A percentile compares a stretch with the other conserved stretches of the same genome.
Conservation (phyloP, 257 asterid species). For the Cynanchum wilfordii region DNA sequence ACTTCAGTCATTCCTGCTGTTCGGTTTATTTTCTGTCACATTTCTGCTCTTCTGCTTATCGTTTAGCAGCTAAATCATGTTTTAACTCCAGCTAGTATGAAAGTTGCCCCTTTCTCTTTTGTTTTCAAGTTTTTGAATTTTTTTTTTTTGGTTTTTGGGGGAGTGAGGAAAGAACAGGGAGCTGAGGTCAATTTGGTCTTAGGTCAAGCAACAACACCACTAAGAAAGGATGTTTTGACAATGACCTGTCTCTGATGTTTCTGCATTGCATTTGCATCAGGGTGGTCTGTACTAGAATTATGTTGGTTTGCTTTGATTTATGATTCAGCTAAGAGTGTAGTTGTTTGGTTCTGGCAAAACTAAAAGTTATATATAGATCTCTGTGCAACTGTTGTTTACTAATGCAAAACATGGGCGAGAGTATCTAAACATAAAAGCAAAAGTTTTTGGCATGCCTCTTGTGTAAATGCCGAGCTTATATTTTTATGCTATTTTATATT, state of each 20-base stretch:
- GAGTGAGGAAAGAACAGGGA: not conserved
- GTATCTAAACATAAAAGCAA: not conserved
- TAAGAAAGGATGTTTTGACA: not conserved
- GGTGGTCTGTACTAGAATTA: not conserved
- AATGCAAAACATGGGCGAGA: not conserved
- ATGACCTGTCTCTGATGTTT: not conserved
- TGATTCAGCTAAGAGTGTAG: not conserved
- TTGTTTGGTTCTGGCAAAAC: not conserved
- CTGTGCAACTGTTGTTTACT: not conserved
- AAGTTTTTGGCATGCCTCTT: not conserved
- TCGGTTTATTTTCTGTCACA: not conserved
- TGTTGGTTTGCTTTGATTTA: not conserved
- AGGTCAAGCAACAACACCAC: not conserved
- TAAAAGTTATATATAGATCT: not conserved
- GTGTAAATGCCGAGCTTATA: too few species aligned
- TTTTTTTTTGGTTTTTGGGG: not conserved
- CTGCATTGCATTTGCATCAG: not conserved
- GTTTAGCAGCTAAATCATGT: slow-evolving; percentile 6
- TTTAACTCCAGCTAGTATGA: not conserved
- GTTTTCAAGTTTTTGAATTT: not conserved
- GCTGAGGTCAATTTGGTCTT: not conserved
- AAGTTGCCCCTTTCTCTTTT: not conserved
- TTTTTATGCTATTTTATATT: not conserved
- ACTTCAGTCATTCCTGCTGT: not conserved
- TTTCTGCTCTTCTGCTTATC: too few species aligned